Conservation (phyloP, 2,329 filamentous ascomycete genomes). For the Alternaria triticimaculans region DNA sequence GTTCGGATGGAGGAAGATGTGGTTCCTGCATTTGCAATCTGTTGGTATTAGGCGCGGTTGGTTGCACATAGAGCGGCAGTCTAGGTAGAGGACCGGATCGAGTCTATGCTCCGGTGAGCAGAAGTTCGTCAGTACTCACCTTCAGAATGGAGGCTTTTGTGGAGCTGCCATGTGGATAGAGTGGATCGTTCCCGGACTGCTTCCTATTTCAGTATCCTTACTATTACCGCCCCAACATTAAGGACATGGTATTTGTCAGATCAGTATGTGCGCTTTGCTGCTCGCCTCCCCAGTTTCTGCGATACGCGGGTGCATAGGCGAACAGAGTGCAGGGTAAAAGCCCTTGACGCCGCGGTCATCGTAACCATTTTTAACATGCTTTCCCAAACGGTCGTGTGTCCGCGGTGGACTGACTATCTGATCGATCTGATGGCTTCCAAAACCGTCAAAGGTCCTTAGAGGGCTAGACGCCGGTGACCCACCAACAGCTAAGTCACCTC, state of each 20-base stretch:
- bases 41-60: neutral
- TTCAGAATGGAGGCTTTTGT: neutral
- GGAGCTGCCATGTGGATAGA: conserved; percentile 1
- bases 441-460: neutral
- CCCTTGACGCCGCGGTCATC: neutral
- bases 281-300: conserved; percentile 8
- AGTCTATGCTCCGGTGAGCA: neutral
- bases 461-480: neutral
- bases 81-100: neutral
- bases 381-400: neutral
- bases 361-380: conserved; percentile 1
- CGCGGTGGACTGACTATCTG: neutral
- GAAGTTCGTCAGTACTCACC: neutral
- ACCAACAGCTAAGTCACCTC: neutral
- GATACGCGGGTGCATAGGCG: neutral
- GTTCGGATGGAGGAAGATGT: neutral
- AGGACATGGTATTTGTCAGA: neutral
- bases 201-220: conserved; percentile 9
- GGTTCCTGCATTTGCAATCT: neutral
- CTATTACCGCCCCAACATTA: neutral
- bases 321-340: neutral
- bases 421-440: neutral
- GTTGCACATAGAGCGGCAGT: neutral
- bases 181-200: neutral
- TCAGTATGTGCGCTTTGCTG: neutral